Conservation (phyloP, 2,329 filamentous ascomycete species). For the Hypoxylon sp. region DNA sequence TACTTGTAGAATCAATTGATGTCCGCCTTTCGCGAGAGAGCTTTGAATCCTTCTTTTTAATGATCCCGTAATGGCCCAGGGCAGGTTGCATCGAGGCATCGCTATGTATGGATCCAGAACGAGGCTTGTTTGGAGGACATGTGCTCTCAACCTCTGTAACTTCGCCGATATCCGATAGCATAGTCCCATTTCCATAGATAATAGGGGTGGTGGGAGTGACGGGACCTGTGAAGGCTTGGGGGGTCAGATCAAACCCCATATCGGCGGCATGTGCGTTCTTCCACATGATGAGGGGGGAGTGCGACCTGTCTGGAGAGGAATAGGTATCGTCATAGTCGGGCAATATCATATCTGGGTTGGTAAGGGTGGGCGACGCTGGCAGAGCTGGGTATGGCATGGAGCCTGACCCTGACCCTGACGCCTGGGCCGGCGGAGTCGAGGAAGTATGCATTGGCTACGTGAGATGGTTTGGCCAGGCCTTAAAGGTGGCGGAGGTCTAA, state of each 20-base stretch:
- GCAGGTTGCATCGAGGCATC: slow-evolving; percentile 48
- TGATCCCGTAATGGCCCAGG: slow-evolving; percentile 53
- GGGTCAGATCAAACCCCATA: slow-evolving; percentile 60
- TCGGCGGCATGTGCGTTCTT: slow-evolving; percentile 58
- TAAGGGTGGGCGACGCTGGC: slow-evolving; percentile 85
- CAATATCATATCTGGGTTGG: slow-evolving; percentile 94
- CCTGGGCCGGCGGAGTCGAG: slow-evolving; percentile 41
- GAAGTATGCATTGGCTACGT: slow-evolving; percentile 44
- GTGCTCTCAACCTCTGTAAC: slow-evolving; percentile 67
- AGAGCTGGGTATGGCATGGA: slow-evolving; percentile 59
- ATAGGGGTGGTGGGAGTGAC: slow-evolving; percentile 71
- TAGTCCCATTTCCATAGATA: slow-evolving; percentile 77
- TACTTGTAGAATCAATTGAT: slow-evolving; percentile 72
- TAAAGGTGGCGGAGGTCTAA: slow-evolving; percentile 17
- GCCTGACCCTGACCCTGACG: slow-evolving; percentile 41
- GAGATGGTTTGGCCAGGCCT: slow-evolving; percentile 29
- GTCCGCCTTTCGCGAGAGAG: slow-evolving; percentile 62
- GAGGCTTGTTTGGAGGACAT: slow-evolving; percentile 57
- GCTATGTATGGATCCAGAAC: slow-evolving; percentile 52
- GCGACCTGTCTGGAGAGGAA: slow-evolving; percentile 65
- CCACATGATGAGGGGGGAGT: slow-evolving; percentile 66
- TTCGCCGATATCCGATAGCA: slow-evolving; percentile 74
- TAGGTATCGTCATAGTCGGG: slow-evolving; percentile 75
- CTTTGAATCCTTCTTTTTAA: slow-evolving; percentile 60
- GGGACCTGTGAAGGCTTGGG: slow-evolving; percentile 57